A percentile compares a stretch with the other conserved stretches of the same genome.
Conservation (phyloP, 257 asterid species). For the Nicotiana knightiana region DNA sequence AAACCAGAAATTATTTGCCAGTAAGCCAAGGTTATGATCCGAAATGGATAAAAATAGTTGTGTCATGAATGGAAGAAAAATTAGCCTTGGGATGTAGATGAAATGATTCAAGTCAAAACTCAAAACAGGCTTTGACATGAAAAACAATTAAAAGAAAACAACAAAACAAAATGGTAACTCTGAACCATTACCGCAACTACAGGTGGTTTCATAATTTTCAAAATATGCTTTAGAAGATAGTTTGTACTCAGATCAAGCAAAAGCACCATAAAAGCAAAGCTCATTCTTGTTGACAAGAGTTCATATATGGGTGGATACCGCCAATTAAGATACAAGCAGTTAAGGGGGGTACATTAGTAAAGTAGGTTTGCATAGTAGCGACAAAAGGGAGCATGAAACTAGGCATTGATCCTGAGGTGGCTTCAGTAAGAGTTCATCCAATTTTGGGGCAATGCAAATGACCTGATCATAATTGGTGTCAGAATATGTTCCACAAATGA, state of each 20-base stretch:
- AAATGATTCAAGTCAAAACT: background rate
- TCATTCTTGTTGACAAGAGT: background rate
- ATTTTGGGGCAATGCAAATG: background rate
- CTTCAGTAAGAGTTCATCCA: background rate
- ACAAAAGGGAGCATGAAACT: background rate
- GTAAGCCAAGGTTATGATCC: background rate
- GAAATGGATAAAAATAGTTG: background rate
- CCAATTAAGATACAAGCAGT: background rate
- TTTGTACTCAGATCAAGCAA: background rate
- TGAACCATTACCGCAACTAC: background rate
- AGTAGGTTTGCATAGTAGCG: background rate
- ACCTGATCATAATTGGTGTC: background rate
- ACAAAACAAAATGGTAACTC: background rate
- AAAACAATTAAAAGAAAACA: background rate
- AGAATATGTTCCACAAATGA: background rate
- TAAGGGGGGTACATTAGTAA: background rate
- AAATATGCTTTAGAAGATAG: background rate
- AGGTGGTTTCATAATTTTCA: background rate
- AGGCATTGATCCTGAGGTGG: background rate
- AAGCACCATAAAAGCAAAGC: background rate
- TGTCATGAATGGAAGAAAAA: background rate
- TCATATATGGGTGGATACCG: background rate
- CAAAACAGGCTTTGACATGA: background rate
- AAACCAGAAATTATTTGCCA: conserved; percentile 7
- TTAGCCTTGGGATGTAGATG: background rate